Evolutionary conservation across 306 rosid species (phyloP).

Genomic region (Quercus wislizeni): DNA sequence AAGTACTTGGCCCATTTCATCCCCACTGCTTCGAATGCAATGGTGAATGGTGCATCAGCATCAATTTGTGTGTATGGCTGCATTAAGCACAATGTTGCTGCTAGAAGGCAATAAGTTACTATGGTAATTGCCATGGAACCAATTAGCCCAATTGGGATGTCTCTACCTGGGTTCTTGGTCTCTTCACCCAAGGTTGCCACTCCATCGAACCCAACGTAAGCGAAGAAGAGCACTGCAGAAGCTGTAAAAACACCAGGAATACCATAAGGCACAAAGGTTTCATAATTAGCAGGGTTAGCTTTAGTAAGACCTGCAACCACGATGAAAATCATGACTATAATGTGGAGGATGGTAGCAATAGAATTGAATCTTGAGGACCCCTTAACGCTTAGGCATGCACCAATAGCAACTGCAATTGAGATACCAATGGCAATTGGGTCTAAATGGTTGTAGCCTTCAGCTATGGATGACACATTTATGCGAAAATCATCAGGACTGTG

Average conservation of each 20-base stretch:
- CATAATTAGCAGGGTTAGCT: constrained; percentile 14
- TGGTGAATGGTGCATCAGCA: constrained; percentile 17
- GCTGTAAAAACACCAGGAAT: constrained; percentile 19
- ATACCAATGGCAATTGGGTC: constrained; percentile 25
- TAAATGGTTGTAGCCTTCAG: constrained; percentile 18
- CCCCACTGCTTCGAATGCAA: constrained; percentile 17
- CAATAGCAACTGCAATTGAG: constrained; percentile 14
- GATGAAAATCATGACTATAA: constrained; percentile 22
- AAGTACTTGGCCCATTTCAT: constrained; percentile 37
- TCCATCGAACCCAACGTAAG: constrained; percentile 25
- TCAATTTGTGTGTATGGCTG: constrained; percentile 25
- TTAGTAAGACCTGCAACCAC: constrained; percentile 7
- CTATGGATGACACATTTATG: constrained; percentile 6
- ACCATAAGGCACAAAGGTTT: constrained; percentile 13
- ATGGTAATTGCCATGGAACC: constrained; percentile 24
- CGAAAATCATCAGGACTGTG: constrained; percentile 26
- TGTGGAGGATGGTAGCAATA: constrained; percentile 16
- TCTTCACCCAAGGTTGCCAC: constrained; percentile 27
- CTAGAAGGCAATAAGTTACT: constrained; percentile 6
- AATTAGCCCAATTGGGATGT: constrained; percentile 24
- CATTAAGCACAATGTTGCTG: constrained; percentile 20
- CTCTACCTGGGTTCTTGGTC: constrained; percentile 21
- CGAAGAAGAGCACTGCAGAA: constrained; percentile 25
- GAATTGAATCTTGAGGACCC: constrained; percentile 25
- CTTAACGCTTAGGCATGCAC: constrained; percentile 24